A percentile compares a stretch with the other conserved stretches of the same genome.
phyloP scores from a whole-genome alignment of 2,329 filamentous ascomycete species.

The Trichophyton rubrum region DNA sequence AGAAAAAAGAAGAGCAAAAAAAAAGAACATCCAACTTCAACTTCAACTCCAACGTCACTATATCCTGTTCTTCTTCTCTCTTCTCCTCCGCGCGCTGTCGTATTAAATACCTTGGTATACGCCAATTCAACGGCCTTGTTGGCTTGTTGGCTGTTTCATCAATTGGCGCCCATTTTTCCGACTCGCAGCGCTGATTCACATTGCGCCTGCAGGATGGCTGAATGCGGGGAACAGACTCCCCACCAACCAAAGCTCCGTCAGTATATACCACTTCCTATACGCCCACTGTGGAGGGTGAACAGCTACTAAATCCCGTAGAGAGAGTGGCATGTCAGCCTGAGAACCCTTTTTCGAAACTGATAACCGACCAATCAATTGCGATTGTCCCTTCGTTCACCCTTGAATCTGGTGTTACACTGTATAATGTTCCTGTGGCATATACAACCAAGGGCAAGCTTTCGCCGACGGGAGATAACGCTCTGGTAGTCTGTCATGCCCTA shows the following conservation, averaged over 20 bases:
- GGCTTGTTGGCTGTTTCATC: background rate
- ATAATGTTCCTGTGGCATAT: constrained; percentile 59
- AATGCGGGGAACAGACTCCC: constrained; percentile 4
- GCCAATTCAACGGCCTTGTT: background rate
- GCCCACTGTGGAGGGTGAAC: constrained; percentile 14
- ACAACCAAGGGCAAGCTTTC: constrained; percentile 49
- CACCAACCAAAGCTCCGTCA: constrained; percentile 11
- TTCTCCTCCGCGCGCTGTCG: background rate
- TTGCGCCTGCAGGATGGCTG: constrained; percentile 6
- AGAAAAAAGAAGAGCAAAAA: too few species aligned
- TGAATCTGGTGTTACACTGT: constrained; percentile 74
- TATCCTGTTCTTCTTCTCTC: background rate
- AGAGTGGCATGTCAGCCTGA: constrained; percentile 57
- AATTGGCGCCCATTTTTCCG: background rate
- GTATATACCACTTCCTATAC: constrained; percentile 5
- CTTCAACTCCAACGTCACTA: background rate
- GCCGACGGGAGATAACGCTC: constrained; percentile 45
- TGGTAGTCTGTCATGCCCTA: constrained; percentile 48
- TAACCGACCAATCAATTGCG: constrained; percentile 77
- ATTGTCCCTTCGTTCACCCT: constrained; percentile 82
- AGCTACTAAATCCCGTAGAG: constrained; percentile 46
- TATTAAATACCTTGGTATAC: background rate
- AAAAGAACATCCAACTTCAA: background rate
- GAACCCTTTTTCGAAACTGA: constrained; percentile 78
- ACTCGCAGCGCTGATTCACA: background rate